Base-by-base conservation (phyloP, 139 green algal genomes). In the Coelastrella sp. region DNA sequence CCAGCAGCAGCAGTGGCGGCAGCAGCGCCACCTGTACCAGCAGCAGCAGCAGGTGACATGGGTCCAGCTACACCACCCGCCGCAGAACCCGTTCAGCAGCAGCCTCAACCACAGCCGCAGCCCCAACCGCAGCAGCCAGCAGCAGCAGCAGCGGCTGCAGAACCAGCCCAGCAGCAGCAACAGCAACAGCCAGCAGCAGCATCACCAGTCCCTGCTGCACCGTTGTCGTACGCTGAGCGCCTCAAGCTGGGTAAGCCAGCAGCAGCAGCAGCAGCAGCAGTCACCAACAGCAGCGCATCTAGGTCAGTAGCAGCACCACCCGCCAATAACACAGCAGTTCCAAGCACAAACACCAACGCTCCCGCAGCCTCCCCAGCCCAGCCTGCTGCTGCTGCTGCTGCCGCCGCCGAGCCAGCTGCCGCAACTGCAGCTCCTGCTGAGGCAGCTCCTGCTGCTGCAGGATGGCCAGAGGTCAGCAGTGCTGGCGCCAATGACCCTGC, bases 221-320 rank as follows among this genome's bases (percentile, higher is more conserved):
- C 78, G 27, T 60, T 85, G 23, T 85, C 60, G 41, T 87, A 82
- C 75, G 86, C 86, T 13, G 86, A 85, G 51, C 86, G 86, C 17
- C 63, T 81, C 19, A 87, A 81, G 43, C 51, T 86, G 2, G 81
- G 74, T 59, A 38, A 45, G 21, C 77, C 51, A 37, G 59, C 27
- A 23, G 40, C 77, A 68, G 73, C 73, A 43, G 25, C n/a, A n/a
- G n/a, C 73, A 81, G 73, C 75, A 74, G 77, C 59, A 81, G 67
- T 9, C 23, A 7, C 59, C 27, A 69, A 53, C 51, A 57, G 35
- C 6, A n/a, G 48, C n/a, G 75, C 75, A 69, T 27, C 72, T 4
- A 19, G 13, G 9, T n/a, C 75, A 69, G 51, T 38, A 68, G 35
- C 53, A 27, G 15, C 74, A 64, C 53, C 53, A 34, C 35, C 73